Evolutionary conservation across 1,139 yeast genomes (phyloP), one percentile per base, ranked within the genome.

Genomic region (Meyerozyma carpophila): DNA sequence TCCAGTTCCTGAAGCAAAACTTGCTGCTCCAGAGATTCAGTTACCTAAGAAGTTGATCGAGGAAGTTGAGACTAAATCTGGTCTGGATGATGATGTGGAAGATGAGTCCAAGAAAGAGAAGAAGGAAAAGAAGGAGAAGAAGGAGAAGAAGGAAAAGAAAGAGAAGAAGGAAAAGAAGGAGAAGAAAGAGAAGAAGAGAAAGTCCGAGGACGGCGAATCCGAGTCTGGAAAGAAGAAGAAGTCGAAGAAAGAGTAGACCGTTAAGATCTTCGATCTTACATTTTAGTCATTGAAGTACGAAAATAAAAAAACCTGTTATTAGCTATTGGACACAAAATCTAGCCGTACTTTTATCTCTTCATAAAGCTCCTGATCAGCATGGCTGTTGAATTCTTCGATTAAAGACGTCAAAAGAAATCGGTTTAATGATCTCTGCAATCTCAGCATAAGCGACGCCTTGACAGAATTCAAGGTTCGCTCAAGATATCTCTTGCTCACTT

Each of bases 121-220:
- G 49, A 78, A 81, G 44, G 78, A 81, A 72, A 75, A 81, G 58
- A 77, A 81, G 48, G 77, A 82, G 71, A 77, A 82, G 62, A 27
- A 27, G 29, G 78, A 81, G 44, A 78, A 84, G 75, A 77, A 81
- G 60, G 77, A 84, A 55, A 78, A 84, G 67, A 79, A 82, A 62
- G 74, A 79, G 53, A 70, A 76, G 65, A 73, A 79, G 56, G 73
- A 78, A 66, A 75, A 84, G 71, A 47, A 54, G 41, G 47, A 49
- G 43, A 34, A 34, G 37, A 34, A 34, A 6, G 62, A 68, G 41
- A 59, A 68, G 61, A 61, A 67, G 59, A 77, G 81, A 62, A 78
- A 79, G 58, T 84, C 80, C 46, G 84, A 78, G 45, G 84, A 79
- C 44, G 79, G 68, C 41, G 83, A 74, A 49, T 9, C 29, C 29